Evolutionary conservation across 2,329 filamentous ascomycete species (phyloP), one percentile per base, ranked within the genome.

Genomic region (Geoglossum cookeanum): DNA sequence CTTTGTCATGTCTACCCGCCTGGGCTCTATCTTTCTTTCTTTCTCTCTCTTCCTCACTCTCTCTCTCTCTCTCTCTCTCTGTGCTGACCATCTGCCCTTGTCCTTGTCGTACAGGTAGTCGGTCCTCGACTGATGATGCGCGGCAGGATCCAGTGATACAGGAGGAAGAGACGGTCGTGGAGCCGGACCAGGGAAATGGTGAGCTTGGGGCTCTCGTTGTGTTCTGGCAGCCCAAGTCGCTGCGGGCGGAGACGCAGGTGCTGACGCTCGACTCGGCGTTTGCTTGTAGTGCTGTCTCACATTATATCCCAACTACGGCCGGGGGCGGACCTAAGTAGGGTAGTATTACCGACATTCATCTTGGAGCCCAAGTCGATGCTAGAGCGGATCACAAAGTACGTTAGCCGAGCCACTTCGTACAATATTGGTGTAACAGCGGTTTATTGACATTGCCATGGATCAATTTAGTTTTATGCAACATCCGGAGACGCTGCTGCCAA

Each of bases 301-400:
- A 94, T 98, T 71, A 97, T 98, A 67, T 94, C 90, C 56, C 92
- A 98, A 73, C 78, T 98, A 61, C 85, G 92, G 61, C 92, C 92
- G 11, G 92, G 92, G 62, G 92, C 92, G 65, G 92, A 98, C 69
- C 76, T 98, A 64, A 95, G 89, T 71, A 81, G 91, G 64, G 90
- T 98, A 61, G 91, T 92, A 39, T 76, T 98, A 58, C 92, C 92
- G 45, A 98, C 92, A 53, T 98, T 98, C 69, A 98, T 98, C 66
- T 81, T 98, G 64, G 92, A 98, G 71, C 92, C 92, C 29, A 83
- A 90, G 66, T 96, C 90, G 64, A 98, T 98, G 92, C 75, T 98
- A 65, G 92, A 98, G 73, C 82, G 92, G 64, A 98, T 98, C 69
- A 98, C 92, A 66, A 98, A 98, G 90, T 95, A 74, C 63, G 81